Evolutionary conservation across 1,139 yeast species (phyloP), one percentile per base, ranked within the genome.

Genomic region (Hyphopichia fennica): DNA sequence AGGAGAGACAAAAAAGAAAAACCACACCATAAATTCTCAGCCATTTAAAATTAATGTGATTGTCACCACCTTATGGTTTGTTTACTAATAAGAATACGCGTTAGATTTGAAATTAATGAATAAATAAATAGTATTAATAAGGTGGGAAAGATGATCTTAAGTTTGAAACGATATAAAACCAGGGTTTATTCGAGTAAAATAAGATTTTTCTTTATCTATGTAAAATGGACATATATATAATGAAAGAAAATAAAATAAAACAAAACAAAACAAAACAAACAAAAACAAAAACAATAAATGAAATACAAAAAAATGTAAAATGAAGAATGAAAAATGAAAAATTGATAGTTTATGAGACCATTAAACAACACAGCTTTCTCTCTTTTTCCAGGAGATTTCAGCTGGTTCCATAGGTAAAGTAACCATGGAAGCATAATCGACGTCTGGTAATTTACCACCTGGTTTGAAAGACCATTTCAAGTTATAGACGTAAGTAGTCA

Each of bases 371-470:
- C 67, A 61, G 35, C 58, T 53, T 4, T 59, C 62, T 72, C 88
- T 79, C 67, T 79, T 78, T 62, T 82, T 85, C 95, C 95, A 90
- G 39, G 75, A 70, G 49, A 91, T 83, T 40, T 75, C 69, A 27
- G 96, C 93, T 40, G 96, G 97, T 40, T 74, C 79, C 51, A 72
- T 62, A 41, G 99, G 98, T 57, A 93, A 78, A 23, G 96, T 88
- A 42, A 93, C 96, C 99, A 93, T 93, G 41, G 95, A 84, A 50
- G 85, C 82, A 68, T 83, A 91, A 66, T 93, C 98, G 45, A 87
- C 83, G 14, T 69, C 73, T 38, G 99, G 98, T 28, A 90, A 71
- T 36, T 72, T 65, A 32, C 67, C 63, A 37, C 81, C 84, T 23
- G 66, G 68, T 33, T 83, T 81, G 46, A 82, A 75, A 37, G 75